Evolutionary conservation across 2,329 filamentous ascomycete species (phyloP), one percentile per base, ranked within the genome.

Genomic region (Cladorrhinum sp.): DNA sequence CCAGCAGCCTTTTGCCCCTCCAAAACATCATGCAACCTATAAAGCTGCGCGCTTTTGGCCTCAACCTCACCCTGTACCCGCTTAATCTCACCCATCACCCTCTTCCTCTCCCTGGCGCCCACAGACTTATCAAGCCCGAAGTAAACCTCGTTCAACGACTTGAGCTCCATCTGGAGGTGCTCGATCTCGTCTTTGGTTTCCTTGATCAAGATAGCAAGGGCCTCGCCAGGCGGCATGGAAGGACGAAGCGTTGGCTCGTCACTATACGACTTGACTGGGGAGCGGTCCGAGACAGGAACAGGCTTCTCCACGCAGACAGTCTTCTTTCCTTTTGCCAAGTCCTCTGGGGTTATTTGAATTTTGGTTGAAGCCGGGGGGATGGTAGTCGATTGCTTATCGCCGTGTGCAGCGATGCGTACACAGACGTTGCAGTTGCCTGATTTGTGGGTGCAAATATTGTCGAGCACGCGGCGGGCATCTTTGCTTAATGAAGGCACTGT

Each of bases 141-240:
- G 73, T 92, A 91, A 5, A 61, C 52, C 10, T 67, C 64, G 39
- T 82, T 75, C 2, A 79, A 79, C 67, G 89, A 84, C 61, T 85
- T 82, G 33, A 80, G 82, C 68, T 88, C 82, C 66, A 89, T 80
- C 73, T 90, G 89, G 57, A 96, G 76, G 71, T 96, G 90, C 12
- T 82, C 81, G 50, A 93, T 82, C 73, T 96, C 92, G 71, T 96
- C 91, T 67, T 91, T 82, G 2, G 96, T 78, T 7, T 86, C 83
- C 75, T 96, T 95, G 72, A 96, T 87, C 21, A 96, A 90, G n/a
- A 87, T 85, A 7, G 90, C 89, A 23, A 96, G 83, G 9, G 92
- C 91, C 49, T 87, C 76, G 3, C 83, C 86, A 0, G 91, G 91
- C 1, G 85, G 77, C 69, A 91, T 87, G 1, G 87, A 81, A 5